These are phyloP conservation scores for Halenospora varia DNA, from an alignment of 495 filamentous ascomycete genomes.

Conservation along the genomic window DNA sequence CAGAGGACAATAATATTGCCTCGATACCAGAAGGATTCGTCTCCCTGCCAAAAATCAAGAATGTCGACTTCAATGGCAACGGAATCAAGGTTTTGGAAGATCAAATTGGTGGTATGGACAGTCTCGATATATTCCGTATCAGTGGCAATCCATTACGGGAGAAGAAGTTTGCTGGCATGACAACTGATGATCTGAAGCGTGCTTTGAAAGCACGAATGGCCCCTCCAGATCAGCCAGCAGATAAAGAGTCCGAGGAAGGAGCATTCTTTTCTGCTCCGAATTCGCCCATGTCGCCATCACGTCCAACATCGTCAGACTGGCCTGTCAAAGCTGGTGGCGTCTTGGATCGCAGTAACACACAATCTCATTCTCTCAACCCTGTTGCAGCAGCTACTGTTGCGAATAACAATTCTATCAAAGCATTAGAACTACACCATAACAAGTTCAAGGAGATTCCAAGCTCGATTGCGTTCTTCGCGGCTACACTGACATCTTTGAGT, in stretches of 20 bases:
- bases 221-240: conserved; percentile 34
- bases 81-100: conserved; percentile 71
- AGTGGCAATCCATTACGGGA: conserved; percentile 85
- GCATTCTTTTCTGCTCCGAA: conserved; percentile 20
- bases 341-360: conserved; percentile 67
- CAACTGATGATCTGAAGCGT: conserved; percentile 76
- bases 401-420: conserved; percentile 39
- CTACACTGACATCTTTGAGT: conserved; percentile 68
- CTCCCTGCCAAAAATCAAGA: conserved; percentile 59
- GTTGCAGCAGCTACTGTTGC: conserved; percentile 46
- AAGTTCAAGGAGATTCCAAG: conserved; percentile 64
- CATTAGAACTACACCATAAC: conserved; percentile 73
- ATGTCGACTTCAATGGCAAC: conserved; percentile 80
- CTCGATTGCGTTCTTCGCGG: conserved; percentile 60
- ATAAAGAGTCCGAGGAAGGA: conserved; percentile 31
- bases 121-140: conserved; percentile 65
- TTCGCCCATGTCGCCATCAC: conserved; percentile 22
- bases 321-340: conserved; percentile 65
- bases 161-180: conserved; percentile 75
- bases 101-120: conserved; percentile 76
- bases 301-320: conserved; percentile 47
- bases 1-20: conserved; percentile 75
- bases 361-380: conserved; percentile 50
- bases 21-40: conserved; percentile 72
- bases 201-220: conserved; percentile 67